These are phyloP conservation scores for Epipyxis sp. DNA, from an alignment of 108 stramenopile species.

Conservation along the genomic window DNA sequence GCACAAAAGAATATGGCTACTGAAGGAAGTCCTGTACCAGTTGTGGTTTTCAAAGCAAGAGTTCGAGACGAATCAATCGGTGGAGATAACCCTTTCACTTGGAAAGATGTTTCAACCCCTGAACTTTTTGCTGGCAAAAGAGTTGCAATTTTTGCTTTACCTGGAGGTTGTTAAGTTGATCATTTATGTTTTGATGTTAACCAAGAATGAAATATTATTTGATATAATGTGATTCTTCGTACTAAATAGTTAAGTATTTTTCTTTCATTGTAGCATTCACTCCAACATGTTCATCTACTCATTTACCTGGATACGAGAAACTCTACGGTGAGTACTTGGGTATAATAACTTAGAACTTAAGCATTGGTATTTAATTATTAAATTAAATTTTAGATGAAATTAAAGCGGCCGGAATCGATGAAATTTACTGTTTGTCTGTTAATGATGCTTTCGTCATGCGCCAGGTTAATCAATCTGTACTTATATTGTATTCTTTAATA, in stretches of 20 bases:
- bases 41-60: constrained; percentile 52
- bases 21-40: constrained; percentile 55
- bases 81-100: constrained; percentile 53
- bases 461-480: constrained; percentile 50
- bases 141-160: not conserved
- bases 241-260: no score
- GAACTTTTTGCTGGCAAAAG: constrained; percentile 56
- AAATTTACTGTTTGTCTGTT: constrained; percentile 60
- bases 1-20: no score
- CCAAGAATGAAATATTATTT: no score
- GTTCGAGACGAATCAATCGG: constrained; percentile 42
- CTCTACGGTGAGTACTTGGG: constrained; percentile 28
- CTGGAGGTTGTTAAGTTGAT: no score
- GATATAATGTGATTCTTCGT: no score
- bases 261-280: constrained; percentile 47
- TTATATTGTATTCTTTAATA: constrained; percentile 2
- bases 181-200: no score
- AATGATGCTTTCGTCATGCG: constrained; percentile 68
- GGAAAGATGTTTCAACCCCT: constrained; percentile 54
- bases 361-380: no score
- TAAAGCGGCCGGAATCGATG: constrained; percentile 55
- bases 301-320: constrained; percentile 60
- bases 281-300: constrained; percentile 55
- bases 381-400: constrained; percentile 40
- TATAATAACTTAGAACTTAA: no score